Base-by-base conservation (phyloP, 495 filamentous ascomycete species). In the Haplographium delicatum region DNA sequence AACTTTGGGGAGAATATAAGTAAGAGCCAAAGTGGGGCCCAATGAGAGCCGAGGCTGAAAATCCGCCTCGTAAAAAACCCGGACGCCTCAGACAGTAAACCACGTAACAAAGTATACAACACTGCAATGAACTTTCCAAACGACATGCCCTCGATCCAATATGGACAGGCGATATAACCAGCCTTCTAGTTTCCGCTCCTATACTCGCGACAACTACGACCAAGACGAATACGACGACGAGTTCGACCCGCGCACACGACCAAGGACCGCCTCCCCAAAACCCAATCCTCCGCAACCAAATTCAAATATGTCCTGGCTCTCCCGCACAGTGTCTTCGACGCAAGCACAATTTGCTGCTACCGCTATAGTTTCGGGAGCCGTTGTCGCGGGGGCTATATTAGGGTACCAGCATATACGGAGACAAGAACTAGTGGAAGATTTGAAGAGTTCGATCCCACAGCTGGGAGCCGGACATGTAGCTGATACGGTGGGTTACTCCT, bases 371-470 rank as follows among this genome's bases (percentile, higher is more conserved):
- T 91, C 87, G 0, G 88, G 86, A 19, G 80, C 81, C 28, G 76
- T 86, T 24, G 86, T 88, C 23, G 88, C 86, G 8, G 73, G 78
- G 31, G 73, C 80, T 9, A 83, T 95, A 30, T 70, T 88, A 44
- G 80, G 84, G 35, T 86, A 83, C 56, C 88, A 93, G 60, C 74
- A 75, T 46, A 71, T 85, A 30, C 74, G 72, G 42, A 66, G 82
- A 33, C 76, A 75, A 57, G 78, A 80, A 54, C 79, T 79, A 23
- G 68, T 90, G 5, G 69, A 79, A 42, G 71, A 80, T 33, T 68
- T 93, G 37, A 93, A 93, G 58, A 74, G 73, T 50, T 86, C 84
- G 0, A 91, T 91, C 51, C 85, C 86, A 3, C 60, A 53, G 30
- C 30, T 23, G 26, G 47, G 53, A 34, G 53, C 24, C n/a, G 50